phyloP scores from a whole-genome alignment of 495 filamentous ascomycete genomes.

The Trichoderma virens region DNA sequence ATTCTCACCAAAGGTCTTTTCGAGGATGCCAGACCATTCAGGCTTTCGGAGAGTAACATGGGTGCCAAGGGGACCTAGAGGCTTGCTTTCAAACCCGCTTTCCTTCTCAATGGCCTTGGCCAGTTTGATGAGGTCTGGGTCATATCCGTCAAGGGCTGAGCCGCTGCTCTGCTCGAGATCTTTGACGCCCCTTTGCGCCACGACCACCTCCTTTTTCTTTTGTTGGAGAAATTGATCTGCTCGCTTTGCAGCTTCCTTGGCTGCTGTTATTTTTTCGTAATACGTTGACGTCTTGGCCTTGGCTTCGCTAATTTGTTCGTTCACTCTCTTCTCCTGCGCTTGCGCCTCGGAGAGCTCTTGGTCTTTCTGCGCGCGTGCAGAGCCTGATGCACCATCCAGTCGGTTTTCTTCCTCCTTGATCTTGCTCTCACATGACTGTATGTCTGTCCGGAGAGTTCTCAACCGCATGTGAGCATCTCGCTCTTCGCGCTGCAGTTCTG shows the following conservation, averaged over 20 bases:
- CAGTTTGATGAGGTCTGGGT: slow-evolving; percentile 52
- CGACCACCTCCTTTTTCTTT: slow-evolving; percentile 45
- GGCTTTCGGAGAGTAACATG: slow-evolving; percentile 68
- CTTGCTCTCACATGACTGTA: slow-evolving; percentile 28
- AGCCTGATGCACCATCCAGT: slow-evolving; percentile 49
- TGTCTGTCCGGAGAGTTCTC: slow-evolving; percentile 24
- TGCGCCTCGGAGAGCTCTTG: slow-evolving; percentile 43
- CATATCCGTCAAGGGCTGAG: slow-evolving; percentile 44
- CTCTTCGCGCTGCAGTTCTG: slow-evolving; percentile 35
- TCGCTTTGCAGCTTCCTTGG: slow-evolving; percentile 34
- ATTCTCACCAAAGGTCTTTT: slow-evolving; percentile 56
- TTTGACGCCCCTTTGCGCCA: slow-evolving; percentile 29
- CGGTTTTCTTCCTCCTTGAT: slow-evolving; percentile 36
- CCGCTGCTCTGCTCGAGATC: slow-evolving; percentile 24
- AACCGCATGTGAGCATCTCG: slow-evolving; percentile 36
- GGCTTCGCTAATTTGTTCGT: slow-evolving; percentile 29
- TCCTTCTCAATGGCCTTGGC: slow-evolving; percentile 61
- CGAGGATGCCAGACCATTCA: slow-evolving; percentile 77
- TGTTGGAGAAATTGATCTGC: slow-evolving; percentile 28
- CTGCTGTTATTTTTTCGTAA: slow-evolving; percentile 24
- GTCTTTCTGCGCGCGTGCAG: slow-evolving; percentile 29
- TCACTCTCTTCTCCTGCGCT: slow-evolving; percentile 35
- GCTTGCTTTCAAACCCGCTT: slow-evolving; percentile 54
- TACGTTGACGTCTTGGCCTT: slow-evolving; percentile 24
- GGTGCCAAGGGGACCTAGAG: slow-evolving; percentile 76